phyloP scores from a whole-genome alignment of 169 alveolate genomes.

The Theileria orientalis region DNA sequence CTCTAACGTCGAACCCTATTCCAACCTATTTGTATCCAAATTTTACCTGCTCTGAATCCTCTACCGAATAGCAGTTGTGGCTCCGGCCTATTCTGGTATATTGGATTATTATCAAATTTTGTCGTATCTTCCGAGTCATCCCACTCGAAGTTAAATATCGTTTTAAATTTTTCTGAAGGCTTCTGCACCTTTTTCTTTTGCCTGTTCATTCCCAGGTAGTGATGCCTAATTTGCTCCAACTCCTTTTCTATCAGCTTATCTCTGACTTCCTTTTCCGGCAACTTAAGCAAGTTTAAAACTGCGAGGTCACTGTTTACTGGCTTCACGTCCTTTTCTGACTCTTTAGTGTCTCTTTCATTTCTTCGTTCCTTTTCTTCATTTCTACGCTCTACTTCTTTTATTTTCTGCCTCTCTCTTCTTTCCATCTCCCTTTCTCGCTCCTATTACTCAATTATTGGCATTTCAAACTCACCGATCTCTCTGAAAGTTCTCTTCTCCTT shows the following conservation, averaged over 20 bases:
- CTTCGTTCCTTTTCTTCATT: conserved; percentile 12
- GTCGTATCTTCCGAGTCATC: conserved; percentile 86
- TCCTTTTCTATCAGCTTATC: conserved; percentile 77
- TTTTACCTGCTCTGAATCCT: conserved; percentile 83
- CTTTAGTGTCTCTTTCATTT: conserved; percentile 1
- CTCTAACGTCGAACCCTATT: conserved; percentile 71
- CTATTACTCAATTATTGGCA: background rate
- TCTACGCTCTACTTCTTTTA: conserved; percentile 19
- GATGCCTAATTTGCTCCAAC: conserved; percentile 81
- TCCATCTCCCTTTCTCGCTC: conserved; percentile 19
- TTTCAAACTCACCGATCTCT: conserved; percentile 18
- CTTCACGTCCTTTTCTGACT: conserved; percentile 16
- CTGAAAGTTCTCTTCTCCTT: conserved; percentile 7
- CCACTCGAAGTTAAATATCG: conserved; percentile 86
- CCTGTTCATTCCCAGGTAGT: conserved; percentile 85
- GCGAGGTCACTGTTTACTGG: conserved; percentile 65
- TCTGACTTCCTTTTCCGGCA: conserved; percentile 51
- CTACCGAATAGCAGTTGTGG: conserved; percentile 89
- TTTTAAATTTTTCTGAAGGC: conserved; percentile 90
- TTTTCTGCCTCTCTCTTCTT: conserved; percentile 32
- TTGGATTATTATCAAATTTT: conserved; percentile 82
- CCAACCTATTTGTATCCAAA: background rate
- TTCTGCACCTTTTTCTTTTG: conserved; percentile 84
- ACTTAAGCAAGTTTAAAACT: conserved; percentile 31
- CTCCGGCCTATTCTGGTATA: conserved; percentile 83